A percentile compares a stretch with the other conserved stretches of the same genome.
These are phyloP conservation scores for Aspergillus japonicus DNA, from an alignment of 2,329 filamentous ascomycete species.

Conservation along the genomic window DNA sequence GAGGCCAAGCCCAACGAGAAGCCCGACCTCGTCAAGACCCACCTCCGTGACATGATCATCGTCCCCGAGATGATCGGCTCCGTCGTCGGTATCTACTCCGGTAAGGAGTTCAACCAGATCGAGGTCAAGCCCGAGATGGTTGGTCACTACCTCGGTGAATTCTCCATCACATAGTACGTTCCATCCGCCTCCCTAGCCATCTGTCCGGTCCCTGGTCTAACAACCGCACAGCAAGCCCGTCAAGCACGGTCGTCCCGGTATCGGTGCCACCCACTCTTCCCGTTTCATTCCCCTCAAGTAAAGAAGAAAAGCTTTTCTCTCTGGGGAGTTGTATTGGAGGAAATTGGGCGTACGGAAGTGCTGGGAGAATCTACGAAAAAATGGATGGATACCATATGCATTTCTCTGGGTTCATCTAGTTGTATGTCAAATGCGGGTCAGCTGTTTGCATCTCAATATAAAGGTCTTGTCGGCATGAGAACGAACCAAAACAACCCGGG, in stretches of 20 bases:
- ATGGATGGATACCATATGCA: conserved; percentile 35
- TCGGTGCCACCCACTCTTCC: conserved; percentile 99
- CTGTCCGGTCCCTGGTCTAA: conserved; percentile 48
- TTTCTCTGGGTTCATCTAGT: conserved; percentile 34
- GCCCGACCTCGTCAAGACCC: conserved; percentile 98
- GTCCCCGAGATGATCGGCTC: conserved; percentile 99
- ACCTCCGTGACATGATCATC: conserved; percentile 99
- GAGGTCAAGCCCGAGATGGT: conserved; percentile 99
- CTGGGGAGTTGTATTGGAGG: conserved; percentile 38
- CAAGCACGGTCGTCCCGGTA: conserved; percentile 99
- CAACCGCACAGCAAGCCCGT: conserved; percentile 78
- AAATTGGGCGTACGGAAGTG: conserved; percentile 32
- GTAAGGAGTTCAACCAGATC: conserved; percentile 99
- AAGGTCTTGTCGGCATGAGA: conserved; percentile 40
- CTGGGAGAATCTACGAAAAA: conserved; percentile 37
- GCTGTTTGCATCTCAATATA: conserved; percentile 43
- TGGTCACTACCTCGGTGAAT: conserved; percentile 98
- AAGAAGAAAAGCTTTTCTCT: conserved; percentile 45
- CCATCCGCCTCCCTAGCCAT: conserved; percentile 1
- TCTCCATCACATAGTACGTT: conserved; percentile 99
- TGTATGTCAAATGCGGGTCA: conserved; percentile 42
- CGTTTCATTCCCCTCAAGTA: conserved; percentile 99
- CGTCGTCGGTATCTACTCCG: conserved; percentile 98
- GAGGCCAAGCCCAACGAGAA: conserved; percentile 99
- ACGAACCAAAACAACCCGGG: conserved; percentile 12